A percentile compares a stretch with the other conserved stretches of the same genome.
Conservation (phyloP, 768 basidiomycete genomes). For the Lyophyllum decastes region DNA sequence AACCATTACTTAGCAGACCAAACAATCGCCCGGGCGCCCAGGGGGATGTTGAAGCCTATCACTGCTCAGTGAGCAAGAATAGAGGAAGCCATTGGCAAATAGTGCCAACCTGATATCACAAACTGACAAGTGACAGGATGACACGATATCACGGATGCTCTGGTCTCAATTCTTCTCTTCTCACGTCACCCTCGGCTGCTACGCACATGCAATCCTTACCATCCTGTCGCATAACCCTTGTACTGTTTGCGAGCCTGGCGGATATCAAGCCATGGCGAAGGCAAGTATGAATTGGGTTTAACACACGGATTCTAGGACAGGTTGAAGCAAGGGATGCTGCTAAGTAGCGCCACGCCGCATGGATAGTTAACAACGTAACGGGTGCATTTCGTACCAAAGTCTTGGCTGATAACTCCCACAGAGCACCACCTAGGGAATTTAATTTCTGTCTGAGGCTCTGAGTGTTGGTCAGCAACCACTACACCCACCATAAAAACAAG, state of each 20-base stretch:
- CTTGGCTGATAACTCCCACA: not conserved
- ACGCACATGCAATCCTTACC: not conserved
- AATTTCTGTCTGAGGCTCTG: not conserved
- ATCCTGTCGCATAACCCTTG: not conserved
- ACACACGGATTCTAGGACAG: not conserved
- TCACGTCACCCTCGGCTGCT: conserved; percentile 17
- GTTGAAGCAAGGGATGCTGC: not conserved
- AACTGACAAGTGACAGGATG: conserved; percentile 3
- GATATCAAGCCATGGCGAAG: not conserved
- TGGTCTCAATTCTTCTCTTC: conserved; percentile 4
- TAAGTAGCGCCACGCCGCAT: conserved; percentile 13
- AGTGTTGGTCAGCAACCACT: not conserved
- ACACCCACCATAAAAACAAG: not conserved
- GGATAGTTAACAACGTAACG: not conserved
- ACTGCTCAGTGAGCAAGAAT: not conserved
- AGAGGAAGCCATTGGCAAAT: not conserved
- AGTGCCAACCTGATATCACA: not conserved
- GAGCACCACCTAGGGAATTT: not conserved
- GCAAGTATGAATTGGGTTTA: not conserved
- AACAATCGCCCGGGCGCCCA: not conserved
- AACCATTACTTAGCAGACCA: not conserved
- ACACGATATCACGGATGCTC: not conserved
- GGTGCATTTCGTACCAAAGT: not conserved
- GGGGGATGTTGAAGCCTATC: not conserved
- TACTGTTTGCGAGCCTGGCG: conserved; percentile 1